A percentile compares a stretch with the other conserved stretches of the same genome.
Evolutionary conservation across 257 asterid species (phyloP).

Genomic region (Striga asiatica): DNA sequence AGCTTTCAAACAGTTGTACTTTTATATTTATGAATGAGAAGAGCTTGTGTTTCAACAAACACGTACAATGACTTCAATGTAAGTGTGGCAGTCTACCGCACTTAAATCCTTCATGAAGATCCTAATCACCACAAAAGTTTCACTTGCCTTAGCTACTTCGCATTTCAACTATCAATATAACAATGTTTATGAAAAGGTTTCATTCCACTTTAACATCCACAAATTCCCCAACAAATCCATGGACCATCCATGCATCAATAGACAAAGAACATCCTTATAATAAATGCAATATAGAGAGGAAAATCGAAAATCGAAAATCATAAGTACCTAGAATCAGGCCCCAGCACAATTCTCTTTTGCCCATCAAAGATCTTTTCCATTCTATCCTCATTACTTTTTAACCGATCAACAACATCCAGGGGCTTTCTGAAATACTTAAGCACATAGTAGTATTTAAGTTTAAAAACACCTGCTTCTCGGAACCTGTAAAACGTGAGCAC

Average conservation of each 20-base stretch:
- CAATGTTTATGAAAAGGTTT: not conserved
- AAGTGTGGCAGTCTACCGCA: too few species aligned
- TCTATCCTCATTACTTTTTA: not conserved
- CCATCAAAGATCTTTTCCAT: not conserved
- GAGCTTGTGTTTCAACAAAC: too few species aligned
- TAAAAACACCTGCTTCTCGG: not conserved
- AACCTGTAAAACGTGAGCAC: not conserved
- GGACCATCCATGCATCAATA: not conserved
- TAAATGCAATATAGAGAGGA: not conserved
- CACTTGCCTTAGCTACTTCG: too few species aligned
- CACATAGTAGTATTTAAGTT: not conserved
- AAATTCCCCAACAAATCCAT: too few species aligned
- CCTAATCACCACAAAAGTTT: too few species aligned
- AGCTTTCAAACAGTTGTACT: too few species aligned
- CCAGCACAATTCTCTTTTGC: not conserved
- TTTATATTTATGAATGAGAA: too few species aligned
- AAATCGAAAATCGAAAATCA: not conserved
- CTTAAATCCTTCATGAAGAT: too few species aligned
- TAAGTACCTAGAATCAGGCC: not conserved
- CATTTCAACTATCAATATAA: too few species aligned
- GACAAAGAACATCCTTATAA: too few species aligned
- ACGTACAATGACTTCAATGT: too few species aligned
- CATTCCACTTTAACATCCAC: too few species aligned
- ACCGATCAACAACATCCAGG: not conserved
- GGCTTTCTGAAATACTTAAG: slow-evolving; percentile 3